Evolutionary conservation across 352 stramenopile genomes (phyloP).

Genomic region (Globisporangium sylvaticum): DNA sequence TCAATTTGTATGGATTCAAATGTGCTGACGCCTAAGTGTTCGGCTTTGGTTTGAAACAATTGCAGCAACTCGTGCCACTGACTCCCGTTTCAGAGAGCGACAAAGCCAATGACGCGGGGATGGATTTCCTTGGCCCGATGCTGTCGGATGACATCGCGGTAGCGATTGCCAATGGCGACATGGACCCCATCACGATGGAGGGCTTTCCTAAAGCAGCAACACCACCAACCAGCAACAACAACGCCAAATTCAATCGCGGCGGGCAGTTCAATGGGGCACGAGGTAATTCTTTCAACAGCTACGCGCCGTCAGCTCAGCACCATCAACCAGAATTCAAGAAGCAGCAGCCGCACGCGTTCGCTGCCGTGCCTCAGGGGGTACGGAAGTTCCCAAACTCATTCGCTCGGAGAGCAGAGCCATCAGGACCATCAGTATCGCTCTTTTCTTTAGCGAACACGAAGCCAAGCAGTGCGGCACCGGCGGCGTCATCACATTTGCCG

Average conservation of each 20-base stretch:
- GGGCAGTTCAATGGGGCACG: background rate
- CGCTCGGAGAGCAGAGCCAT: background rate
- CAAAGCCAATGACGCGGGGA: slow-evolving; percentile 22
- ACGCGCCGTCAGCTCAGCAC: background rate
- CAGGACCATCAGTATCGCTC: background rate
- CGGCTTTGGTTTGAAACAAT: background rate
- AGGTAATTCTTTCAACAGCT: background rate
- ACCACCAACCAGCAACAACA: background rate
- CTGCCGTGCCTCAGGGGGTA: background rate
- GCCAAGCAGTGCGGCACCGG: background rate
- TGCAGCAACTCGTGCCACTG: slow-evolving; percentile 59
- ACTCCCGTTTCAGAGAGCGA: slow-evolving; percentile 43
- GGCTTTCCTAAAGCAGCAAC: slow-evolving; percentile 26
- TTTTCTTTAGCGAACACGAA: background rate
- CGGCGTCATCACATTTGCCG: background rate
- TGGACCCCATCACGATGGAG: slow-evolving; percentile 66
- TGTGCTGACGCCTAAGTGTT: background rate
- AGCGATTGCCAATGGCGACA: slow-evolving; percentile 60
- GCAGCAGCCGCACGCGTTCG: background rate
- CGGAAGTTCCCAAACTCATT: slow-evolving; percentile 9
- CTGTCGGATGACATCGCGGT: slow-evolving; percentile 38
- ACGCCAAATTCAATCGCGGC: background rate
- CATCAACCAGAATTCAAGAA: background rate
- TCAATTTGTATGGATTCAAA: too few species aligned
- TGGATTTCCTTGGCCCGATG: slow-evolving; percentile 67